A percentile compares a stretch with the other conserved stretches of the same genome.
Evolutionary conservation across 1,284 basidiomycete species (phyloP).

Genomic region (Rhodotorula sp.): DNA sequence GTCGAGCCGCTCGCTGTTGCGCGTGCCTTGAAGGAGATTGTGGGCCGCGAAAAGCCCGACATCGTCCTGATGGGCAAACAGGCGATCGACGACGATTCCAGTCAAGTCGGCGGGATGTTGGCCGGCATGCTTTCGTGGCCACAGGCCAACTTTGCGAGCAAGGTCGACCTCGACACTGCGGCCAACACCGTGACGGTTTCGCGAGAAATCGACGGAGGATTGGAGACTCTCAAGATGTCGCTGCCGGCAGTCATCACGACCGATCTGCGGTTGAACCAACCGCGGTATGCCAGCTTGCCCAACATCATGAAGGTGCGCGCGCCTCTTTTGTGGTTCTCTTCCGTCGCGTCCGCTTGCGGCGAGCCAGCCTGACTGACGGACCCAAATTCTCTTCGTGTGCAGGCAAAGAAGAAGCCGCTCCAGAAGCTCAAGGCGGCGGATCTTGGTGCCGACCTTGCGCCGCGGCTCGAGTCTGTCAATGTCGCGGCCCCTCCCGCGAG

Average conservation of each 20-base stretch:
- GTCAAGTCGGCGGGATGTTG: slow-evolving; percentile 97
- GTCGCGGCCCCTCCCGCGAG: slow-evolving; percentile 90
- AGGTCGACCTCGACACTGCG: slow-evolving; percentile 69
- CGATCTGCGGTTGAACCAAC: slow-evolving; percentile 77
- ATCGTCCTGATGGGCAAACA: slow-evolving; percentile 98
- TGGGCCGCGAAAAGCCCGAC: slow-evolving; percentile 66
- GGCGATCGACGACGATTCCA: slow-evolving; percentile 94
- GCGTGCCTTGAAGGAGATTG: slow-evolving; percentile 73
- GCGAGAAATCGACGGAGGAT: slow-evolving; percentile 92
- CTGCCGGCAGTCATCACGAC: slow-evolving; percentile 89
- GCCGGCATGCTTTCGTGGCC: slow-evolving; percentile 89
- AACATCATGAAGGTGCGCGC: slow-evolving; percentile 78
- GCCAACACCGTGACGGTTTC: slow-evolving; percentile 71
- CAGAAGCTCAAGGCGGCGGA: slow-evolving; percentile 79
- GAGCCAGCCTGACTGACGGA: neutral
- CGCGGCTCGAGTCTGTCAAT: slow-evolving; percentile 80
- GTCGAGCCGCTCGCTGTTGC: slow-evolving; percentile 86
- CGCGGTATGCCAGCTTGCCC: slow-evolving; percentile 87
- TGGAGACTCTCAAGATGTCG: slow-evolving; percentile 75
- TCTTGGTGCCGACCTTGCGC: slow-evolving; percentile 74
- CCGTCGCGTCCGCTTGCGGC: neutral
- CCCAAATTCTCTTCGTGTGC: slow-evolving; percentile 4
- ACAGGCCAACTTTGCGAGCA: slow-evolving; percentile 93
- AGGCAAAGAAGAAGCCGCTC: slow-evolving; percentile 96
- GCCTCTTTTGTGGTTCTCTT: neutral